Base-by-base conservation (phyloP, 139 green algal genomes). In the Nannochloris sp. region DNA sequence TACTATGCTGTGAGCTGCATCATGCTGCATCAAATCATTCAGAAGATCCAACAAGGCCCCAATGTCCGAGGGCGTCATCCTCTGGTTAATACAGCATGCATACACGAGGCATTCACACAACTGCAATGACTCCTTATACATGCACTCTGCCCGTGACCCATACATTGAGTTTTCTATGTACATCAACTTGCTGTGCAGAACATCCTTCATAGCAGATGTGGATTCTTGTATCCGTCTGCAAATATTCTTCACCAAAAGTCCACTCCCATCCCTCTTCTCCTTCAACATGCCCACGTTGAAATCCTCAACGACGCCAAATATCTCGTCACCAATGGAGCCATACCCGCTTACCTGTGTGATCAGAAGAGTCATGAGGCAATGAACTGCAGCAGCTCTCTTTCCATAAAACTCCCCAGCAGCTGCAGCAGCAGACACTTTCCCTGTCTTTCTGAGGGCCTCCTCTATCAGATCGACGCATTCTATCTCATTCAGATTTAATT, bases 401-500 rank as follows among this genome's bases (percentile, higher is more conserved):
- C 72, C 66, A 36, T 87, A 70, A 64, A 82, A 85, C 2, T 84
- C 33, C 6, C 84, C 84, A 0, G 78, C 75, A 1, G 73, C 84
- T 5, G 67, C 67, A 17, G 85, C 82, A 0, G 73, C 78, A 12
- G 69, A 66, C 33, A 80, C 70, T 49, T 70, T 68, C 3, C 72
- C 72, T 5, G 56, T 64, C 72, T 78, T 63, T 37, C 87, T 71
- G 20, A 79, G 61, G 2, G 76, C 81, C 13, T 64, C 61, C 16
- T 79, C 67, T 29, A 91, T 72, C 43, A 78, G 80, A 63, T 82
- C 68, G 61, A 87, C 71, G 46, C 72, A 77, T 8, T 70, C 37
- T 12, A 87, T 36, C 53, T 91, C 85, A 59, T 91, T 78, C 56
- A 91, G 67, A 23, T 72, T 66, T 48, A 89, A 45, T 62, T 82